These are phyloP conservation scores for Solanum clarkiae DNA, from an alignment of 257 asterid genomes.

Conservation along the genomic window DNA sequence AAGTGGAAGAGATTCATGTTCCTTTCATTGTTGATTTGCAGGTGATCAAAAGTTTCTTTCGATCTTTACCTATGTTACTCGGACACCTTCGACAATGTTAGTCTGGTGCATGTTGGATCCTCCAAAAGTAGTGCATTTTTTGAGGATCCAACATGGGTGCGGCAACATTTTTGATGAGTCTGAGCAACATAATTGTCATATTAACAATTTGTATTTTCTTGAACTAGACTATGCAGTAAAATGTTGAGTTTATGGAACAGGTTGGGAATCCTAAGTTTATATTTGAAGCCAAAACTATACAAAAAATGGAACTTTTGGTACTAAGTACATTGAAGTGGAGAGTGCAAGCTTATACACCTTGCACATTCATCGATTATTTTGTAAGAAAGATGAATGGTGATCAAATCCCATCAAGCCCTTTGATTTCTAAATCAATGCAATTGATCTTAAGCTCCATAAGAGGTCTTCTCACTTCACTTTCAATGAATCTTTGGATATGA, in stretches of 20 bases:
- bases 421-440: slow-evolving; percentile 34
- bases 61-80: neutral
- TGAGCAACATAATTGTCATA: neutral
- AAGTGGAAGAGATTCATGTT: slow-evolving; percentile 51
- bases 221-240: neutral
- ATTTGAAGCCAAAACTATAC: slow-evolving; percentile 49
- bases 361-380: slow-evolving; percentile 47
- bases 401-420: slow-evolving; percentile 2
- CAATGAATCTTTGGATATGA: neutral
- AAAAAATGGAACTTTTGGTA: slow-evolving; percentile 70
- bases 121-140: neutral
- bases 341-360: slow-evolving; percentile 54
- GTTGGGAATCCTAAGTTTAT: slow-evolving; percentile 43
- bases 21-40: slow-evolving; percentile 51
- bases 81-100: neutral
- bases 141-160: neutral
- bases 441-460: slow-evolving; percentile 40
- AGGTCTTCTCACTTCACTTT: slow-evolving; percentile 24
- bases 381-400: slow-evolving; percentile 20
- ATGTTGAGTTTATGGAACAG: slow-evolving; percentile 18
- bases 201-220: neutral
- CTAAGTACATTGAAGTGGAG: slow-evolving; percentile 58
- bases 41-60: slow-evolving; percentile 19
- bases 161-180: neutral
- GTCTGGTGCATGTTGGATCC: neutral